A percentile compares a stretch with the other conserved stretches of the same genome.
Evolutionary conservation across 805 yeast species (phyloP).

Genomic region (Pichia gijzeniarum): DNA sequence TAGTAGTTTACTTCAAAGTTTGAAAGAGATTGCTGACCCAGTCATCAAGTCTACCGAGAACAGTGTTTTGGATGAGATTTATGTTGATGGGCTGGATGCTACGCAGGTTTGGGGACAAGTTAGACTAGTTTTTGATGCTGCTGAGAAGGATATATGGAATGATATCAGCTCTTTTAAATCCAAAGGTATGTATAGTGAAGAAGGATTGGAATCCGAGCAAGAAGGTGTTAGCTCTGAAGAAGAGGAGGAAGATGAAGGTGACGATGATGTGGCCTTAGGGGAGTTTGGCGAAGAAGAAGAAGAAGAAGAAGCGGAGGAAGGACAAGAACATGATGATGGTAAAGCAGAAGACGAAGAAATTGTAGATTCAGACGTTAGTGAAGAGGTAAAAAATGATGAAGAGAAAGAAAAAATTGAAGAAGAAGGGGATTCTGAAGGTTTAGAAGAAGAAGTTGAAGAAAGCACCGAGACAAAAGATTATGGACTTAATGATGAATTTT

Average conservation of each 20-base stretch:
- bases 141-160: slow-evolving; percentile 54
- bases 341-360: slow-evolving; percentile 27
- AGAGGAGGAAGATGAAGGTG: slow-evolving; percentile 27
- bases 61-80: slow-evolving; percentile 69
- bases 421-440: slow-evolving; percentile 38
- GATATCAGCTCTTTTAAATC: slow-evolving; percentile 48
- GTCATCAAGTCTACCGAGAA: slow-evolving; percentile 36
- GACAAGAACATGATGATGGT: slow-evolving; percentile 25
- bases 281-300: slow-evolving; percentile 27
- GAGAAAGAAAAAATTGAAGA: slow-evolving; percentile 34
- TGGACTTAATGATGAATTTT: slow-evolving; percentile 78
- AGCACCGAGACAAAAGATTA: slow-evolving; percentile 29
- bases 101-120: slow-evolving; percentile 93
- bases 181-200: slow-evolving; percentile 18
- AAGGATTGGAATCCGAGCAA: slow-evolving; percentile 21
- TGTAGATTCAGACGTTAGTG: slow-evolving; percentile 28
- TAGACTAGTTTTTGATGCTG: slow-evolving; percentile 75
- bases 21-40: slow-evolving; percentile 15
- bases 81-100: slow-evolving; percentile 81
- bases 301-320: slow-evolving; percentile 15
- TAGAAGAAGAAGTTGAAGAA: slow-evolving; percentile 16
- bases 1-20: slow-evolving; percentile 9
- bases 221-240: slow-evolving; percentile 22
- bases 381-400: slow-evolving; percentile 40
- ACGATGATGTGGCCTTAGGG: slow-evolving; percentile 9